Evolutionary conservation across 371 early-diverging fungal genomes (phyloP).

Genomic region (Lichtheimia ornata): DNA sequence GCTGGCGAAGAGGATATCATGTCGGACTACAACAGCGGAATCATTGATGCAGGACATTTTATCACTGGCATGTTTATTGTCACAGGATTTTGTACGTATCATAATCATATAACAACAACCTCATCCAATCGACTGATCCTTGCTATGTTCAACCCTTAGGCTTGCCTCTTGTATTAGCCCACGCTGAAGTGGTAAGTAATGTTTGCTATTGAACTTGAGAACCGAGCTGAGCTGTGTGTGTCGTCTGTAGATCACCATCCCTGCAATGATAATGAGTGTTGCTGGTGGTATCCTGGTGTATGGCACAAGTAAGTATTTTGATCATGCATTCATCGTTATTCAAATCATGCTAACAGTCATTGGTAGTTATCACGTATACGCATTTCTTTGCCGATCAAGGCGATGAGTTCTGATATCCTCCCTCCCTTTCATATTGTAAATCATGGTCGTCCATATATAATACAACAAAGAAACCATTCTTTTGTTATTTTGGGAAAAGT

Average conservation of each 20-base stretch:
- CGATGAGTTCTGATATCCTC: constrained; percentile 42
- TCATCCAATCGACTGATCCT: neutral
- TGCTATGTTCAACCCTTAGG: constrained; percentile 22
- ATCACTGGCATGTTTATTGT: constrained; percentile 90
- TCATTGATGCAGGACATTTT: constrained; percentile 89
- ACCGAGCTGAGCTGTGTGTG: constrained; percentile 4
- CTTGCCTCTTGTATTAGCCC: constrained; percentile 75
- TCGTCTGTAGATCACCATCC: constrained; percentile 58
- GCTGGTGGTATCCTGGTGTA: constrained; percentile 88
- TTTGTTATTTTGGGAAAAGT: no score
- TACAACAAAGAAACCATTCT: no score
- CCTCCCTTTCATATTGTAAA: neutral
- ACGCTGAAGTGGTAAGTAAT: constrained; percentile 64
- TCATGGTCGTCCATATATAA: no score
- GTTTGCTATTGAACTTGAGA: neutral
- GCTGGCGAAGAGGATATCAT: constrained; percentile 75
- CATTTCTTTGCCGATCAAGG: constrained; percentile 44
- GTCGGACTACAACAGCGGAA: constrained; percentile 76
- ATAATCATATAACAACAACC: neutral
- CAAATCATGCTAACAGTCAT: neutral
- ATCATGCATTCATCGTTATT: neutral
- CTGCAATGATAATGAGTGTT: constrained; percentile 89
- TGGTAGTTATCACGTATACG: constrained; percentile 50
- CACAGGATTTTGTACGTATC: constrained; percentile 80
- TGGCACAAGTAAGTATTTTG: constrained; percentile 66